Evolutionary conservation across 306 rosid genomes (phyloP), one percentile per base, ranked within the genome.

Genomic region (Mimosa pudica): DNA sequence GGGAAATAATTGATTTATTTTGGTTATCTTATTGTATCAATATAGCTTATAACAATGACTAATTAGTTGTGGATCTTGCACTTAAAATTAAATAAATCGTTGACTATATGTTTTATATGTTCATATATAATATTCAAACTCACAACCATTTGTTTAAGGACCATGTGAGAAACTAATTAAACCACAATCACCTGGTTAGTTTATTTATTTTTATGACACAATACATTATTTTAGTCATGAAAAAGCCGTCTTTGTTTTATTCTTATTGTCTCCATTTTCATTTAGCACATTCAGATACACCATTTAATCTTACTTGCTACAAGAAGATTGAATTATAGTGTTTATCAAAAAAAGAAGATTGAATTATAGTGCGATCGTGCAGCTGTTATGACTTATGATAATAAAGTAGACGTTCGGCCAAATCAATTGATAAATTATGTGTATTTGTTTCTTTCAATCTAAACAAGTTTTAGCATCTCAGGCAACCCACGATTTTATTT

Each of bases 401-500:
- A 44, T 11, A 7, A 67, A 8, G 11, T 9, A n/a, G 4, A 7
- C 4, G 41, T 12, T 36, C 16, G 70, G 70, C 49, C 48, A 38
- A 66, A 38, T 7, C 10, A 38, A 41, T 4, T 67, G 10, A 41
- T 57, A 57, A 57, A 57, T n/a, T 18, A 57, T 57, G 42, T 68
- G 12, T 17, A 66, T 42, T 44, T 44, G 51, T 68, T 13, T 8
- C 73, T 42, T 44, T 68, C 36, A n/a, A 42, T 42, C 52, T 10
- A 24, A n/a, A 68, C 73, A 68, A 68, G 16, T 68, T 33, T n/a
- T 10, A 4, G 52, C 14, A 42, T 68, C 73, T 68, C 16, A 68
- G 42, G 52, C 16, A 42, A 44, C 51, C 14, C 16, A 8, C 16
- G 72, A 4, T 67, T 20, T 20, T 17, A 2, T 41, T 44, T 68